Evolutionary conservation across 2,329 filamentous ascomycete species (phyloP).

Genomic region (Didymellaceae sp.): DNA sequence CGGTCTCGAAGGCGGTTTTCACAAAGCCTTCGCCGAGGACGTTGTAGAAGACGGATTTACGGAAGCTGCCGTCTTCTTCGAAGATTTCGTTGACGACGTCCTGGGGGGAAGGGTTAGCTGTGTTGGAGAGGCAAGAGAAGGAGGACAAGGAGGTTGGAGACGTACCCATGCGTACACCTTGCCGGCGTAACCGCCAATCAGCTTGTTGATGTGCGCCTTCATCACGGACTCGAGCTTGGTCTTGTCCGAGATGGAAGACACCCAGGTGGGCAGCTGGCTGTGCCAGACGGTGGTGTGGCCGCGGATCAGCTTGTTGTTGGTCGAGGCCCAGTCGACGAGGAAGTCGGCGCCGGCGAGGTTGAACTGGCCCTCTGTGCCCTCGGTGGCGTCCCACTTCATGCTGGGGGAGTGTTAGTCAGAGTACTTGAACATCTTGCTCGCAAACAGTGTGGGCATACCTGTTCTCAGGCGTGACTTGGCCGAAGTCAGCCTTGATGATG

Average conservation of each 20-base stretch:
- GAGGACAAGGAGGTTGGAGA: conserved; percentile 18
- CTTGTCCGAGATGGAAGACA: conserved; percentile 62
- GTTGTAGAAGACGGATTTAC: conserved; percentile 68
- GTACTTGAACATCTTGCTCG: too few relatives aligned
- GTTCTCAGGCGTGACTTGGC: conserved; percentile 72
- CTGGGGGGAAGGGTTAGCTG: background rate
- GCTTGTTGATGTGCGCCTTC: conserved; percentile 64
- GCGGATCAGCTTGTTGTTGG: conserved; percentile 18
- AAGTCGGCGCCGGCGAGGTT: conserved; percentile 57
- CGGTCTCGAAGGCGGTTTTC: conserved; percentile 72
- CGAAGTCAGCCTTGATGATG: conserved; percentile 67
- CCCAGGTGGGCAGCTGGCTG: conserved; percentile 60
- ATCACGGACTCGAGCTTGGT: conserved; percentile 62
- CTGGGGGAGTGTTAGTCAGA: conserved; percentile 35
- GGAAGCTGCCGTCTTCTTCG: conserved; percentile 65
- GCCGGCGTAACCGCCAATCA: conserved; percentile 67
- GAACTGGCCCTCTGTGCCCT: conserved; percentile 59
- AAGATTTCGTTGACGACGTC: conserved; percentile 29
- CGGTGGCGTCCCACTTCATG: conserved; percentile 71
- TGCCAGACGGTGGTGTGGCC: conserved; percentile 54
- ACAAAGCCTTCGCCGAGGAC: conserved; percentile 75
- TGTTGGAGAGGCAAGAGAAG: background rate
- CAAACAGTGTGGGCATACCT: too few relatives aligned
- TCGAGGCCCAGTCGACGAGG: conserved; percentile 18
- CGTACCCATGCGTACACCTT: conserved; percentile 63